Base-by-base conservation (phyloP, 164 flowering plant species). In the Litsea cubeba region DNA sequence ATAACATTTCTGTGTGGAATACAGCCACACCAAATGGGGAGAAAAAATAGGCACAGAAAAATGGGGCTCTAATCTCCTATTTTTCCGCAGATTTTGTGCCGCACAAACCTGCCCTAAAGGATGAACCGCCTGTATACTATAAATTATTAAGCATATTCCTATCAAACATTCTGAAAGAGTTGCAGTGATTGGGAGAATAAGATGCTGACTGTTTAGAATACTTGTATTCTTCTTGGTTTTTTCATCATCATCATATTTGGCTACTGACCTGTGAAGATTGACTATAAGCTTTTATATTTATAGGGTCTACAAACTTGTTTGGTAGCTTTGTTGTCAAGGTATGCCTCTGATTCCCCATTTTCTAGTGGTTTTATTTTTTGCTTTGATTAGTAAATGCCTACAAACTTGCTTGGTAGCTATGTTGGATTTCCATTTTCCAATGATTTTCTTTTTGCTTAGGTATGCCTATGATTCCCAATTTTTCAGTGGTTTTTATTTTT, bases 251-350 rank as follows among this genome's bases (percentile, higher is more conserved):
- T 40, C 46, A 8, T 40, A 40, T 40, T 40, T 40, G 46, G 46
- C 46, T 40, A 40, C 46, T 40, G 46, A 40, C 10, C 46, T 40
- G 10, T 40, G 46, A 54, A 20, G 17, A 20, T 18, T 69, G 49
- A 49, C 20, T 49, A 32, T 15, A 12, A 15, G 20, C 22, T 22
- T 40, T 20, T 23, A 25, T 58, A 10, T 71, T 23, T 65, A 8
- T 85, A 88, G 91, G 91, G 91, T 76, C 82, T 88, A 74, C 91
- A 88, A 83, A 88, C 91, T 73, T 88, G 89, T 79, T 80, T 87
- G 79, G 91, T 84, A 76, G 84, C 90, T 64, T 76, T 88, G 69
- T 74, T 90, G 76, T 84, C 88, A 57, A 83, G 93, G 91, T 89
- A 84, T 65, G 65, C 17, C 12, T 50, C 18, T 46, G 20, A 15